Base-by-base conservation (phyloP, 2,329 filamentous ascomycete genomes). In the Raffaelea ambrosiae region DNA sequence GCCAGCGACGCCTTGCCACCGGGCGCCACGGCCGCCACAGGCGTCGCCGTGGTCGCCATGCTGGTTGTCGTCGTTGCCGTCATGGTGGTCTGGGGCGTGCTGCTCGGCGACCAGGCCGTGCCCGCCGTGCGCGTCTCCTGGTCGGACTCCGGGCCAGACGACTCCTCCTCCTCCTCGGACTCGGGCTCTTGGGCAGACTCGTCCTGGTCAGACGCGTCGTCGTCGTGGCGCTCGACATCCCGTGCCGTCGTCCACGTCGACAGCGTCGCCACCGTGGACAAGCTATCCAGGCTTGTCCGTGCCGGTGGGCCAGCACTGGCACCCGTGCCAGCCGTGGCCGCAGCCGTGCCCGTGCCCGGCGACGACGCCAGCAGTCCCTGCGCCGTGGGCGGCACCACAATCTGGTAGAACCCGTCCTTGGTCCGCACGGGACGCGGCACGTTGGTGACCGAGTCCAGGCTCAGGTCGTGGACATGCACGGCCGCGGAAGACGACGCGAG, bases 391-490 rank as follows among this genome's bases (percentile, higher is more conserved):
- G n/a, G 63, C 29, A 67, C 65, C 16, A 79, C 64, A 47, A 73
- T 76, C 59, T 80, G 74, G 57, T 83, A 83, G 60, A 78, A 82
- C 4, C 76, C 78, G 26, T 80, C 74, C 10, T 60, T 63, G 21
- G 62, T 66, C 39, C 66, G 75, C 40, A 80, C 61, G 10, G 77
- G 74, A 38, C 63, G 70, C 2, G 77, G 77, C 4, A 61, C 62
- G 54, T 80, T 82, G 42, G 77, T 81, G 22, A 79, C 62, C 3
- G 71, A 72, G 51, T 76, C 71, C 26, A 73, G 56, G 48, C 68
- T 70, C 44, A 69, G 60, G 44, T 69, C 66, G 18, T 62, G 62
- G 29, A 63, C 61, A 48, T 67, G 59, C 3, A 23, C 13, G 26
- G 26, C 13, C 43, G 4, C 11, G 20, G 39, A 23, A 26, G n/a